Evolutionary conservation across 352 stramenopile species (phyloP), one percentile per base, ranked within the genome.

Genomic region (Globisporangium iwayamae): DNA sequence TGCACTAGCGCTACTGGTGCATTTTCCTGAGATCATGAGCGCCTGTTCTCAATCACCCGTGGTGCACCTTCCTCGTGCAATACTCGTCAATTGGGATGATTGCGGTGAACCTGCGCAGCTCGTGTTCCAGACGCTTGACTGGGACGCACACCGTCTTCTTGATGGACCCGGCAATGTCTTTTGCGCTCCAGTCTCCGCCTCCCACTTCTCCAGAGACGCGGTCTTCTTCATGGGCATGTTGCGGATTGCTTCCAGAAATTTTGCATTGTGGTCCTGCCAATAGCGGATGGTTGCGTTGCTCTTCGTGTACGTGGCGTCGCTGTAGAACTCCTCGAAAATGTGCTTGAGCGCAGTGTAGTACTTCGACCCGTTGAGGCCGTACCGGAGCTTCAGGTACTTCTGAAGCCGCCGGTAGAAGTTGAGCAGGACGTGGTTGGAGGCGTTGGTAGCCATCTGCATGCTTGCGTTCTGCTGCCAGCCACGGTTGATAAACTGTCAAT

Each of bases 211-310:
- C 16, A 60, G 32, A 41, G 14, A n/a, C 6, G 54, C 54, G 10
- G 32, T 60, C 54, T 60, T 60, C 54, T 60, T 60, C 10, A 18
- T 34, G 9, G 34, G 16, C 54, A 60, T 60, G 54, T 60, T 60
- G 4, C 14, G 32, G n/a, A 47, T 48, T n/a, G 28, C 54, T 60
- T 60, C 20, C 34, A 60, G 11, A 32, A 60, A 14, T 28, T 30
- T 14, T 10, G 18, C 10, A 60, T 45, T 41, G 20, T 60, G 25
- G 22, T 60, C 54, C 38, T 60, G 54, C 14, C 54, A 60, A 32
- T 34, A 5, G 22, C 18, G 10, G 54, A 60, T 48, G 22, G 11
- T 60, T 16, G 25, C 10, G 34, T 48, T 48, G n/a, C 54, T 41
- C 16, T 60, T 45, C 38, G n/a, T 60, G 54, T 32, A 60, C 54